These are phyloP conservation scores for Alternaria arbusti DNA, from an alignment of 2,329 filamentous ascomycete genomes.

Conservation along the genomic window DNA sequence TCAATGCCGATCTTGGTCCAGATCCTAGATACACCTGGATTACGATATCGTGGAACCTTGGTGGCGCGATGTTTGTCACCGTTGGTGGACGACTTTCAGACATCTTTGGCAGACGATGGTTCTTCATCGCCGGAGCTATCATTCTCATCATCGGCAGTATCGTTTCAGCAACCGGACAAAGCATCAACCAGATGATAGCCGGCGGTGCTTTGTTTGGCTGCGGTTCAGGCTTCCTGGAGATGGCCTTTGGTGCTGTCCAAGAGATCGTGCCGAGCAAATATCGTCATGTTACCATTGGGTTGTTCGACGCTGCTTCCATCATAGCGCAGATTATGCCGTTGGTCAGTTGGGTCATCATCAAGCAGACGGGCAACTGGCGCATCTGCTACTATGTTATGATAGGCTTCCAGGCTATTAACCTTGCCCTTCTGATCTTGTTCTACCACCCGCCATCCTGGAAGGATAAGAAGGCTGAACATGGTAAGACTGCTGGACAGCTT, in stretches of 20 bases:
- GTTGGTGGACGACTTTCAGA: conserved; percentile 47
- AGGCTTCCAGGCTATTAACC: conserved; percentile 35
- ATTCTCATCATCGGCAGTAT: conserved; percentile 47
- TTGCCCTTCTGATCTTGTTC: conserved; percentile 34
- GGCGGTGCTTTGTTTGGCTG: conserved; percentile 51
- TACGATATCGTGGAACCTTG: conserved; percentile 43
- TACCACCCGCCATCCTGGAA: conserved; percentile 48
- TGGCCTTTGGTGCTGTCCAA: conserved; percentile 48
- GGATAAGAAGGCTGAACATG: conserved; percentile 42
- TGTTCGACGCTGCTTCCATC: conserved; percentile 42
- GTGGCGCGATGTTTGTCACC: conserved; percentile 42
- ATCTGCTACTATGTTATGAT: conserved; percentile 45
- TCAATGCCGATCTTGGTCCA: conserved; percentile 44
- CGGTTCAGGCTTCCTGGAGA: conserved; percentile 51
- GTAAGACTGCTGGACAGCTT: conserved; percentile 29
- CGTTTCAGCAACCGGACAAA: conserved; percentile 49
- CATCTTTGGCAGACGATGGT: conserved; percentile 48
- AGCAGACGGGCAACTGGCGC: conserved; percentile 35
- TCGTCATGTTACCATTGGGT: conserved; percentile 48
- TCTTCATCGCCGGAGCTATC: conserved; percentile 43
- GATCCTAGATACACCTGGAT: conserved; percentile 43
- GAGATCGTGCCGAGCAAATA: conserved; percentile 50
- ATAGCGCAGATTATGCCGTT: conserved; percentile 44
- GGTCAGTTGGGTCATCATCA: conserved; percentile 39
- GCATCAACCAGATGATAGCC: conserved; percentile 52